These are phyloP conservation scores for Chaetomium olivaceum DNA, from an alignment of 2,329 filamentous ascomycete genomes.

Conservation along the genomic window DNA sequence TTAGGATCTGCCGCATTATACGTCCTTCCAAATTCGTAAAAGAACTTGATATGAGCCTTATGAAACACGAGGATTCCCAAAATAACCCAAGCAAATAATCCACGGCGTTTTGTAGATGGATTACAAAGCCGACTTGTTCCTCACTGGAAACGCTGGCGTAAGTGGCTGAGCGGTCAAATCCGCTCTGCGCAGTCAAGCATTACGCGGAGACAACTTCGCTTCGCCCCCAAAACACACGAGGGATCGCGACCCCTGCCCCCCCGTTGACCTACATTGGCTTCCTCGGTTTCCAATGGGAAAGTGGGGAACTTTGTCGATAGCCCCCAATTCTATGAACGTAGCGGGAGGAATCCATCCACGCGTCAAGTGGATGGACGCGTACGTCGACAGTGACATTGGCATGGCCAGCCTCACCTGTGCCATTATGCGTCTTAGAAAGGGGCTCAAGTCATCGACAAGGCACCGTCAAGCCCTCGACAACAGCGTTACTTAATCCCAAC, in stretches of 20 bases:
- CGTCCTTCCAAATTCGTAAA: no score
- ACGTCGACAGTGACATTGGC: not conserved
- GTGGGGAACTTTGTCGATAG: no score
- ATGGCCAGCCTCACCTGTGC: not conserved
- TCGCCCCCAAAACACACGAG: not conserved
- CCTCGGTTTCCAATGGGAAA: no score
- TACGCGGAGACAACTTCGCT: not conserved
- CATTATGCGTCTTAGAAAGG: not conserved
- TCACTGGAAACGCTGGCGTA: no score
- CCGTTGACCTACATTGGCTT: no score
- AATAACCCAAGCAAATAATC: no score
- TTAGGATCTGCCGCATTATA: no score
- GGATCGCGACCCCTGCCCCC: not conserved
- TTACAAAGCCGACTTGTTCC: no score
- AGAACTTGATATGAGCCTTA: no score
- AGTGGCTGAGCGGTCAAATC: not conserved
- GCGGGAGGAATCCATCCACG: not conserved
- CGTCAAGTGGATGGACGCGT: not conserved
- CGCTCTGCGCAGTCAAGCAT: not conserved
- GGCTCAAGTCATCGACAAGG: not conserved
- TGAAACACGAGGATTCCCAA: no score
- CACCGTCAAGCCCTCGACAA: not conserved
- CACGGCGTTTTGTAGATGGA: no score
- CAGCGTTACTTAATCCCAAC: not conserved
- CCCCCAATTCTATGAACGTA: not conserved